Percentiles rank a stretch among this genome's conserved stretches.
Evolutionary conservation across 2,329 filamentous ascomycete species (phyloP).

Genomic region (Penicillium sp.): DNA sequence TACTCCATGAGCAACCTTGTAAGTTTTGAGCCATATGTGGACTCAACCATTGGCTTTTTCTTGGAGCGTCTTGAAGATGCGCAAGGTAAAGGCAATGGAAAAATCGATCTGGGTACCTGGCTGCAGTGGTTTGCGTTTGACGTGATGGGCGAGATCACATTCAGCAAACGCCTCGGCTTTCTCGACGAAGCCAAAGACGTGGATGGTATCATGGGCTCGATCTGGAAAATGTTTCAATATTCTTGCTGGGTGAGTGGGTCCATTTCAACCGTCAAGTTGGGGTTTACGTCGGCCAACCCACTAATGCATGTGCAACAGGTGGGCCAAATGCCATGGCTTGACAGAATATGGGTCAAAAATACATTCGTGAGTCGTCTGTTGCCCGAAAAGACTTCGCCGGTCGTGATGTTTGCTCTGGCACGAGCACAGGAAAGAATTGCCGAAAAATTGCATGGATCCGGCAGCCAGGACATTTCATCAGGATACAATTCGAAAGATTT

Average conservation of each 20-base stretch:
- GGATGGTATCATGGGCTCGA: not conserved
- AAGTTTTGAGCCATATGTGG: conserved; percentile 9
- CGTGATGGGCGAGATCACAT: conserved; percentile 26
- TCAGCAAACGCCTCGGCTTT: conserved; percentile 1
- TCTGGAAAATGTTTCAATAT: conserved; percentile 29
- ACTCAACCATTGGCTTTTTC: conserved; percentile 2
- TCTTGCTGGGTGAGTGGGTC: not conserved
- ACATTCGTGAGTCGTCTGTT: not conserved
- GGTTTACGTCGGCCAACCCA: too few relatives aligned
- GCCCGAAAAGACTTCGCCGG: not conserved
- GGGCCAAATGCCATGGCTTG: not conserved
- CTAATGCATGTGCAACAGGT: not conserved
- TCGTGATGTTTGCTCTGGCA: not conserved
- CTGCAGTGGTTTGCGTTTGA: conserved; percentile 27
- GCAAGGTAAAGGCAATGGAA: not conserved
- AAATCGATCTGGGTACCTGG: conserved; percentile 15
- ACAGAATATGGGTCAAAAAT: not conserved
- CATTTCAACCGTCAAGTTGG: too few relatives aligned
- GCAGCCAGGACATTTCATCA: not conserved
- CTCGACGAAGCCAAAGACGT: not conserved
- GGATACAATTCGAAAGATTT: not conserved
- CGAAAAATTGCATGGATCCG: not conserved
- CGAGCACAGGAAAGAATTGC: not conserved
- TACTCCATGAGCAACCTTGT: conserved; percentile 18
- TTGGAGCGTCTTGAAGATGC: not conserved